These are phyloP conservation scores for Symbiotaphrina buchneri DNA, from an alignment of 495 filamentous ascomycete species.

Conservation along the genomic window DNA sequence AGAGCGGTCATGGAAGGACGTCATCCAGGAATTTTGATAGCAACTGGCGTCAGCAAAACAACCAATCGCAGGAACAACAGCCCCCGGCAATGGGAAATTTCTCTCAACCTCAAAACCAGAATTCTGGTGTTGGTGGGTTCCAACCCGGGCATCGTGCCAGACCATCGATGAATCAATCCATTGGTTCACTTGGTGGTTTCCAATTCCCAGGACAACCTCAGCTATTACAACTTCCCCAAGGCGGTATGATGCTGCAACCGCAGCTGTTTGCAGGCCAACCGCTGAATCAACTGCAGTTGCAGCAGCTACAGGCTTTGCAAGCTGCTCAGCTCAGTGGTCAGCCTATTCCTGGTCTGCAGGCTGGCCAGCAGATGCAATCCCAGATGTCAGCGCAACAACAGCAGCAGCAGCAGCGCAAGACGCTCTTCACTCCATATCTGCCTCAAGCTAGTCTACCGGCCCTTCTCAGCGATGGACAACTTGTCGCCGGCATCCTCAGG, in stretches of 20 bases:
- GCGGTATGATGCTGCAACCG: conserved; percentile 43
- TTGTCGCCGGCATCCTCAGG: conserved; percentile 87
- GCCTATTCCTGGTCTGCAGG: conserved; percentile 38
- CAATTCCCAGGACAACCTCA: conserved; percentile 86
- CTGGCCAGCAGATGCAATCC: conserved; percentile 33
- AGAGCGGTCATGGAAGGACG: conserved; percentile 51
- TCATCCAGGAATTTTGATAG: conserved; percentile 86
- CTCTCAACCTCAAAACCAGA: conserved; percentile 33
- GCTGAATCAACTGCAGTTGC: conserved; percentile 72
- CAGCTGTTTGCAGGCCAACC: conserved; percentile 67
- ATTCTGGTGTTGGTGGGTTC: conserved; percentile 32
- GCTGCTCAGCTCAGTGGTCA: conserved; percentile 66
- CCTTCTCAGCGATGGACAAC: conserved; percentile 72
- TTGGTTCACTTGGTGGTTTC: conserved; percentile 68
- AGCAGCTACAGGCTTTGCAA: conserved; percentile 81
- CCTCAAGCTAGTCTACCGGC: conserved; percentile 89
- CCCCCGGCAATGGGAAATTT: conserved; percentile 38
- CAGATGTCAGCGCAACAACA: conserved; percentile 43
- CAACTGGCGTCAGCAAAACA: conserved; percentile 87
- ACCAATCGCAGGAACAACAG: conserved; percentile 32
- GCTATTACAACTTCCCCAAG: conserved; percentile 64
- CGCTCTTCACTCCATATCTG: conserved; percentile 91
- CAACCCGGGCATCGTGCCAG: conserved; percentile 82
- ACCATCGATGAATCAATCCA: conserved; percentile 66
- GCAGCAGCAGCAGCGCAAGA: conserved; percentile 89